These are phyloP conservation scores for Astraeus odoratus DNA, from an alignment of 768 basidiomycete genomes.

Conservation along the genomic window DNA sequence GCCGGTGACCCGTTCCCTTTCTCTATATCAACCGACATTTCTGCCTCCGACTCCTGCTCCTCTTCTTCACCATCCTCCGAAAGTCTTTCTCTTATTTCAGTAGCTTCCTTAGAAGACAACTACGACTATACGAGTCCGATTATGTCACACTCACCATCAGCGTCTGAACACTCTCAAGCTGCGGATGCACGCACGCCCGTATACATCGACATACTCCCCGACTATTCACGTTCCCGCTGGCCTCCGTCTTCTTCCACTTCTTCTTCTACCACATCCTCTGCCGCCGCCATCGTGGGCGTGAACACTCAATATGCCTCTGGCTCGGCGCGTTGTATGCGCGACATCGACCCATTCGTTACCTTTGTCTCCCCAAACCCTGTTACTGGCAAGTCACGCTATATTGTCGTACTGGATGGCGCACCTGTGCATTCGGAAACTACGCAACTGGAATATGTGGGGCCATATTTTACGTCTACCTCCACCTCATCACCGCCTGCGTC, in stretches of 20 bases:
- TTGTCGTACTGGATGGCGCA: conserved; percentile 43
- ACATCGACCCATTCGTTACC: conserved; percentile 64
- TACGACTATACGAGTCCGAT: conserved; percentile 2
- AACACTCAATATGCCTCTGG: conserved; percentile 6
- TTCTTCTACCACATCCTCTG: background rate
- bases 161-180: conserved; percentile 16
- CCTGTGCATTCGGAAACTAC: conserved; percentile 48
- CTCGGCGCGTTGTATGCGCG: conserved; percentile 44
- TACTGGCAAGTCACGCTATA: conserved; percentile 48
- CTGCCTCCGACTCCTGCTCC: conserved; percentile 10
- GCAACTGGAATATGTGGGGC: conserved; percentile 25
- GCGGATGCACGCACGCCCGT: conserved; percentile 25
- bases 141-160: conserved; percentile 15
- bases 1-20: conserved; percentile 1
- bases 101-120: conserved; percentile 2
- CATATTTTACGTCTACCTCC: conserved; percentile 24
- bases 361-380: conserved; percentile 46
- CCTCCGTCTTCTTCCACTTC: conserved; percentile 4
- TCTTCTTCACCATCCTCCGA: conserved; percentile 14
- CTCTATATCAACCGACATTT: conserved; percentile 20
- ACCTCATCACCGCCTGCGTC: conserved; percentile 20
- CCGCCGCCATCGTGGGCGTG: conserved; percentile 1
- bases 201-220: conserved; percentile 27
- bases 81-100: conserved; percentile 10
- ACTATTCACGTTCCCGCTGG: conserved; percentile 7